A percentile compares a stretch with the other conserved stretches of the same genome.
Conservation (phyloP, 495 filamentous ascomycete genomes). For the Lophiotrema nucula region DNA sequence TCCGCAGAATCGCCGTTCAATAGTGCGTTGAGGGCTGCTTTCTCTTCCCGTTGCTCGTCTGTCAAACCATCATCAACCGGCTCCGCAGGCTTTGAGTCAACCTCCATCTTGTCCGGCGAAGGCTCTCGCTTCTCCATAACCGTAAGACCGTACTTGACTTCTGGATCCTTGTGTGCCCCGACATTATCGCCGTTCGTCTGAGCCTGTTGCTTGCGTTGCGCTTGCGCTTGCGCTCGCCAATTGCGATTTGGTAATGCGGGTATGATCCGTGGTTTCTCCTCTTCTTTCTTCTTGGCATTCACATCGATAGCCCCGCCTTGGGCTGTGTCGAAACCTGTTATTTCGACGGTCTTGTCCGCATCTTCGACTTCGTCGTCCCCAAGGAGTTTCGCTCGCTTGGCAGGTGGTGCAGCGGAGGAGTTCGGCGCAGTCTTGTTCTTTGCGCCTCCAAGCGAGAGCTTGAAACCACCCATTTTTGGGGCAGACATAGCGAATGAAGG, state of each 20-base stretch:
- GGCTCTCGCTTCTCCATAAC: slow-evolving; percentile 20
- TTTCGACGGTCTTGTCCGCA: slow-evolving; percentile 1
- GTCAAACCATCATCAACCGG: slow-evolving; percentile 39
- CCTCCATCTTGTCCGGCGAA: neutral
- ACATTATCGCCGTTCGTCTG: neutral
- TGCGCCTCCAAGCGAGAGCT: slow-evolving; percentile 22
- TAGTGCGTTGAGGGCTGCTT: slow-evolving; percentile 72
- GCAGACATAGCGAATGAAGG: neutral
- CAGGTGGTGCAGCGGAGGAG: neutral
- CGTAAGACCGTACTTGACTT: slow-evolving; percentile 19
- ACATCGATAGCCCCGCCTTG: slow-evolving; percentile 24
- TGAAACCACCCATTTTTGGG: slow-evolving; percentile 24
- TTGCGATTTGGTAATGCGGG: slow-evolving; percentile 21
- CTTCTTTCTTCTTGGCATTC: slow-evolving; percentile 1
- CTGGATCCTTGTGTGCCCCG: neutral
- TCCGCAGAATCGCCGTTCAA: slow-evolving; percentile 55
- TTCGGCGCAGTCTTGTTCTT: slow-evolving; percentile 15
- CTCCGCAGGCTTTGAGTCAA: neutral
- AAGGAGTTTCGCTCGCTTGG: slow-evolving; percentile 20
- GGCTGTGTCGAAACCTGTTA: slow-evolving; percentile 19
- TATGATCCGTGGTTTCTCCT: slow-evolving; percentile 16
- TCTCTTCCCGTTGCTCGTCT: slow-evolving; percentile 58
- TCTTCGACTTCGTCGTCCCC: slow-evolving; percentile 26
- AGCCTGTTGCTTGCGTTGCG: neutral
- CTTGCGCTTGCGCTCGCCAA: slow-evolving; percentile 14